Base-by-base conservation (phyloP, 495 filamentous ascomycete species). In the Usnea hakonensis region DNA sequence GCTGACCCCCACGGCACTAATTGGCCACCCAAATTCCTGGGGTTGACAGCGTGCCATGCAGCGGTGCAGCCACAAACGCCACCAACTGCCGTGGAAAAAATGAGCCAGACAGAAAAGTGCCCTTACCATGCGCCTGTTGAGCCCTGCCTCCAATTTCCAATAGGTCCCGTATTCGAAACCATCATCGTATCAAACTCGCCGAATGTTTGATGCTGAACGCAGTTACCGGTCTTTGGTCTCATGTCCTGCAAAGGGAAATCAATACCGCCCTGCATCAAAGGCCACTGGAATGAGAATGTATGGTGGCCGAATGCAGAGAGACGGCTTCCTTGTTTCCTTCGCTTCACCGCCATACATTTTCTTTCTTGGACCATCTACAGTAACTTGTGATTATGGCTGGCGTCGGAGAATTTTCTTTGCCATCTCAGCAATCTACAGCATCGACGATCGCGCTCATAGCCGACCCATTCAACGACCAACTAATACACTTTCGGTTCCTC, bases 41-140 rank as follows among this genome's bases (percentile, higher is more conserved):
- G 48, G 48, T 46, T 50, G 46, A 50, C 46, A 50, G 48, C 46
- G 46, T 52, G 48, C 48, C 48, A 52, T 52, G 48, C 28, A 41
- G 38, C 17, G 2, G 5, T 32, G 48, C 30, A 52, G 26, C 48
- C 48, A 52, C 48, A 32, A 52, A 52, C 48, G 48, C 48, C 48
- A 52, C 48, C 48, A 50, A 50, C 46, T 30, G 46, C 46, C 23
- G 23, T 50, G 11, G 11, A 11, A 13, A 16, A 50, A 50, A 50
- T 52, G 4, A 32, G 32, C 28, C 2, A 19, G 16, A 30, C 11
- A 26, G 4, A n/a, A n/a, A n/a, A 30, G 3, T 50, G 46, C 48
- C 48, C 48, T 52, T 52, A 32, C 48, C 26, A 61, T 61, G 23
- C 35, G 19, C 52, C 26, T 9, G 33, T 53, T 23, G n/a, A 21